These are phyloP conservation scores for Trametes cingulata DNA, from an alignment of 768 basidiomycete species.

Conservation along the genomic window DNA sequence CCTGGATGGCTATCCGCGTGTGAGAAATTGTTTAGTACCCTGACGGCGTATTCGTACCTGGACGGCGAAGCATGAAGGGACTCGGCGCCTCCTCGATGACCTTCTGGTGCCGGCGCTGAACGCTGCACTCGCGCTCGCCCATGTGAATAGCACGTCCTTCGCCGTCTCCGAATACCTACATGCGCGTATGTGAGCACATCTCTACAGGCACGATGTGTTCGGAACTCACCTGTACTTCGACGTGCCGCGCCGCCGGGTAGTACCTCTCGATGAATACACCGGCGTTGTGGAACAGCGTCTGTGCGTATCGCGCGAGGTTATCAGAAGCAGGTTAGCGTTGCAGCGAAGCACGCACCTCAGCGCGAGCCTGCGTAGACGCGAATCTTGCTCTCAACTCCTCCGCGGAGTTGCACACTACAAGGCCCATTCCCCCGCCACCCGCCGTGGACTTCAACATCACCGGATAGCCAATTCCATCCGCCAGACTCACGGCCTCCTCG, in stretches of 20 bases:
- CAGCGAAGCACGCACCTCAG: conserved; percentile 39
- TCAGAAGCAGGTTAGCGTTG: neutral
- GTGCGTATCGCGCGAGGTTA: neutral
- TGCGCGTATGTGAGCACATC: neutral
- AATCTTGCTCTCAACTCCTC: conserved; percentile 41
- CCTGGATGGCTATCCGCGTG: conserved; percentile 39
- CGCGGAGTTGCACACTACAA: conserved; percentile 52
- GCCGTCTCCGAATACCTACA: conserved; percentile 68
- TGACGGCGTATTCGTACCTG: conserved; percentile 37
- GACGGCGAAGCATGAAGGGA: conserved; percentile 50
- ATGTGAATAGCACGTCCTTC: conserved; percentile 57
- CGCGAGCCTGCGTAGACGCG: conserved; percentile 39
- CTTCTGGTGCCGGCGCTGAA: conserved; percentile 72
- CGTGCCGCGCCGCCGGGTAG: conserved; percentile 54
- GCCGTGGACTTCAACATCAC: conserved; percentile 69
- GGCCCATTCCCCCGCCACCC: conserved; percentile 71
- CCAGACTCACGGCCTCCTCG: conserved; percentile 44
- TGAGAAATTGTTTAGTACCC: neutral
- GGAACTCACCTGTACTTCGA: conserved; percentile 58
- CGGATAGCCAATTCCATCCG: conserved; percentile 52
- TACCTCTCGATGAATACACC: conserved; percentile 65
- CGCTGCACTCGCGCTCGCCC: conserved; percentile 70
- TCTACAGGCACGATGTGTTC: neutral
- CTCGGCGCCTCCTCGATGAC: conserved; percentile 71
- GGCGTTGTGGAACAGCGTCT: conserved; percentile 51